Evolutionary conservation across 345 rosid species (phyloP).

Genomic region (Aquilaria sinensis): DNA sequence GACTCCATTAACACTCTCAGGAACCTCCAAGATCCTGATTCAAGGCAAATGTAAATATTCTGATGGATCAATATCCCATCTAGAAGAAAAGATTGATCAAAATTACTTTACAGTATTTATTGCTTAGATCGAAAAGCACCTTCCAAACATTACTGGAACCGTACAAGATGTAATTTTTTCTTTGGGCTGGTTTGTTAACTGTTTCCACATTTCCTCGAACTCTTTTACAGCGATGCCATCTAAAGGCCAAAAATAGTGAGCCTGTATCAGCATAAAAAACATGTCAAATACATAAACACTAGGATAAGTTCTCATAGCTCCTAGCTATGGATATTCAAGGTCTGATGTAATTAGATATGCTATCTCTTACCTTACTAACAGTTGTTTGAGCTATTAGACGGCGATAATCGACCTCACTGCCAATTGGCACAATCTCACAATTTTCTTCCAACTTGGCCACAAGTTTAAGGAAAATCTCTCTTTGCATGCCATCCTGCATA

Average conservation of each 20-base stretch:
- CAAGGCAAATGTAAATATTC: constrained; percentile 1
- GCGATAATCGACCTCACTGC: constrained; percentile 85
- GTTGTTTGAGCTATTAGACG: constrained; percentile 60
- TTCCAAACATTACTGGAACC: constrained; percentile 90
- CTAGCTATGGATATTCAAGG: neutral
- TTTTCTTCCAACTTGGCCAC: constrained; percentile 61
- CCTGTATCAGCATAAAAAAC: constrained; percentile 34
- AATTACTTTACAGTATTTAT: neutral
- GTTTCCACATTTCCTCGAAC: constrained; percentile 65
- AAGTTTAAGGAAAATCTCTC: constrained; percentile 71
- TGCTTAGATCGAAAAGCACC: constrained; percentile 34
- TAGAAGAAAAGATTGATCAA: constrained; percentile 1
- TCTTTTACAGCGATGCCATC: constrained; percentile 35
- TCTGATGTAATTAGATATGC: constrained; percentile 3
- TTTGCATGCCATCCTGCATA: constrained; percentile 91
- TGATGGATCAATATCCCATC: neutral
- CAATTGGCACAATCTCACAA: constrained; percentile 69
- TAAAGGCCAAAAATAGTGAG: constrained; percentile 73
- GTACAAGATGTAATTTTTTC: constrained; percentile 53
- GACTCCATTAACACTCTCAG: constrained; percentile 78
- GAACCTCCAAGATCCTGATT: constrained; percentile 66
- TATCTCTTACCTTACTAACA: constrained; percentile 35
- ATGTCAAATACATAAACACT: constrained; percentile 17
- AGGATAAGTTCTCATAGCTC: constrained; percentile 5
- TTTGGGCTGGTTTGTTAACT: constrained; percentile 47